Evolutionary conservation across 345 rosid genomes (phyloP), one percentile per base, ranked within the genome.

Genomic region (Populus nigra): DNA sequence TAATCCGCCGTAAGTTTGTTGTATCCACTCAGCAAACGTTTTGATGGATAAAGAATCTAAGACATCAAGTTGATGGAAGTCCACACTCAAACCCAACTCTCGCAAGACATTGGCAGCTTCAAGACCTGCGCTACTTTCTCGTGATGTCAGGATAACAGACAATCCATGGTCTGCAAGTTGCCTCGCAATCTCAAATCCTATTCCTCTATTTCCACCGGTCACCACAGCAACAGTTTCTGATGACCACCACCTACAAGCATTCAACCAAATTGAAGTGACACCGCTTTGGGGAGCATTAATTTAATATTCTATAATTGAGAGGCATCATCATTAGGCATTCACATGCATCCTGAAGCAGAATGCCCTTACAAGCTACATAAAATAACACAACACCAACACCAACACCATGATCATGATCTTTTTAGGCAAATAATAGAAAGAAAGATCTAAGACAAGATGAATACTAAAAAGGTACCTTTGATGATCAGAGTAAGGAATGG

Each of bases 401-500:
- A 39, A 39, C 8, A 39, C 1, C 43, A 8, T 8, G 10, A 39
- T 39, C 10, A 13, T 47, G 18, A 47, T 47, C 17, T 47, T 47
- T 47, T 47, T 13, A 47, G 16, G 50, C 16, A 47, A 47, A 47
- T 4, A 47, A 18, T 0, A 13, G 1, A 15, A 3, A 65, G 69
- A 15, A 47, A 65, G 69, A 65, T 15, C 20, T 33, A 67, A 0
- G 53, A 33, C 53, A 23, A 49, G 50, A 22, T 71, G 20, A 25
- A 39, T 2, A 1, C 59, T 31, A 13, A 66, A 69, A 17, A 41
- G 13, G 65, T 50, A 94, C 99, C 98, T 91, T 41, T 93, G 98
- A 83, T 93, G 97, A 82, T 93, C 97, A 31, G 99, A 89, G 71
- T 93, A 95, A 8, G 98, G 99, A 77, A 95, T 91, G 65, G 99